These are phyloP conservation scores for Hirsutella thompsonii DNA, from an alignment of 2,329 filamentous ascomycete species.

Conservation along the genomic window DNA sequence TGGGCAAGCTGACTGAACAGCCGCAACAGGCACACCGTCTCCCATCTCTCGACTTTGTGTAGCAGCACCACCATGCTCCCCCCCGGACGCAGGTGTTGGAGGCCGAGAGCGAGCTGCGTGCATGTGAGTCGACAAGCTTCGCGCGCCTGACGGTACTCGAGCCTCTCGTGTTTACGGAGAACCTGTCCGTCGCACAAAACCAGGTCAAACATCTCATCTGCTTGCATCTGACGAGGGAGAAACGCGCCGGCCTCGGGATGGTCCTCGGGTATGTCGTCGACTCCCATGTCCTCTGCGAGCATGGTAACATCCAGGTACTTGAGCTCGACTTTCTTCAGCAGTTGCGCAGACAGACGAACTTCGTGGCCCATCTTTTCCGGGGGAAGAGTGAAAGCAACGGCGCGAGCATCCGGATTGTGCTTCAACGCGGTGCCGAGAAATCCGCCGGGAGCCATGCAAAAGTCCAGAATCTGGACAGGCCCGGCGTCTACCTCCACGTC, in stretches of 20 bases:
- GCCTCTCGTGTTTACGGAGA: slow-evolving; percentile 22
- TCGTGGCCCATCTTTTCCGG: slow-evolving; percentile 24
- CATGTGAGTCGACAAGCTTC: slow-evolving; percentile 23
- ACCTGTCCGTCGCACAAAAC: slow-evolving; percentile 35
- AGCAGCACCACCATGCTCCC: slow-evolving; percentile 38
- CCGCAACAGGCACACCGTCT: slow-evolving; percentile 22
- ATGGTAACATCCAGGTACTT: slow-evolving; percentile 34
- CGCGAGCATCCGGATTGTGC: slow-evolving; percentile 18
- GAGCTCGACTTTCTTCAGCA: slow-evolving; percentile 6
- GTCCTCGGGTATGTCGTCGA: slow-evolving; percentile 15
- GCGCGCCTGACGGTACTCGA: slow-evolving; percentile 16
- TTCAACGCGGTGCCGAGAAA: slow-evolving; percentile 27
- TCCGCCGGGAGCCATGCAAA: slow-evolving; percentile 43
- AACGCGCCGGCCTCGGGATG: slow-evolving; percentile 14
- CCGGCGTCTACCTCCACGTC: background rate
- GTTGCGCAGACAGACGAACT: slow-evolving; percentile 13
- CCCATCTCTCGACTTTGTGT: slow-evolving; percentile 31
- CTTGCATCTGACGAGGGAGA: slow-evolving; percentile 10
- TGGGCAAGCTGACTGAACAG: slow-evolving; percentile 27
- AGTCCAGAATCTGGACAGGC: slow-evolving; percentile 29
- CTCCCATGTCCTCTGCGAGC: slow-evolving; percentile 31
- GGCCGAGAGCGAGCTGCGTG: slow-evolving; percentile 29
- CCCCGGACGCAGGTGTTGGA: slow-evolving; percentile 29
- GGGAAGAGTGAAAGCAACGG: slow-evolving; percentile 27
- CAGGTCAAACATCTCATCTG: slow-evolving; percentile 23